These are phyloP conservation scores for Yarrowia sp. DNA, from an alignment of 805 yeast species.

Conservation along the genomic window DNA sequence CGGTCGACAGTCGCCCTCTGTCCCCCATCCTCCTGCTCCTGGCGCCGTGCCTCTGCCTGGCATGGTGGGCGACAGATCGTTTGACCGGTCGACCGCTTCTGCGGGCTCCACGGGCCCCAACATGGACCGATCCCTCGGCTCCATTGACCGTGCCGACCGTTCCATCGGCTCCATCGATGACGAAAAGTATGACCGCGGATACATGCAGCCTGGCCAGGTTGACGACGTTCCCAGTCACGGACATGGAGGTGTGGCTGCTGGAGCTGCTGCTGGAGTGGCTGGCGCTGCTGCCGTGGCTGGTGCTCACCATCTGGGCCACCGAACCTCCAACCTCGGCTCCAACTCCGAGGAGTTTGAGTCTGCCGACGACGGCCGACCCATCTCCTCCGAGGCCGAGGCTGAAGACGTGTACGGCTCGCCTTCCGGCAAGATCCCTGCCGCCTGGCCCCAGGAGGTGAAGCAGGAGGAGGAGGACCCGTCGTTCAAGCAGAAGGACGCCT, in stretches of 20 bases:
- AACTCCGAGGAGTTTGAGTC: constrained; percentile 34
- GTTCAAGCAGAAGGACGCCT: neutral
- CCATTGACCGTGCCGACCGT: neutral
- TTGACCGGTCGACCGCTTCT: constrained; percentile 7
- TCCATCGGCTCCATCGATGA: constrained; percentile 29
- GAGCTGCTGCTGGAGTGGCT: constrained; percentile 39
- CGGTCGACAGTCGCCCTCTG: constrained; percentile 9
- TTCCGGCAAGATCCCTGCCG: constrained; percentile 21
- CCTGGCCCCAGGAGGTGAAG: constrained; percentile 15
- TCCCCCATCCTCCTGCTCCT: constrained; percentile 29
- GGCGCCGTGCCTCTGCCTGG: constrained; percentile 27
- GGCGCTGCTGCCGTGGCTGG: constrained; percentile 36
- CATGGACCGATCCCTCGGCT: constrained; percentile 7
- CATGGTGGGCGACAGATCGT: constrained; percentile 12
- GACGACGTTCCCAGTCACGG: neutral
- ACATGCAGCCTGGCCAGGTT: constrained; percentile 16
- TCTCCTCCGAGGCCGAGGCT: neutral
- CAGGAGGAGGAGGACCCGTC: neutral
- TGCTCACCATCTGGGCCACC: constrained; percentile 17
- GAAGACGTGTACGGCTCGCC: constrained; percentile 6
- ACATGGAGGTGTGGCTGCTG: constrained; percentile 1
- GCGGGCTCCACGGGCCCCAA: neutral
- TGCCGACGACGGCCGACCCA: constrained; percentile 27
- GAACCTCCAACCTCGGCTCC: constrained; percentile 32
- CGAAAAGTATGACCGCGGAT: constrained; percentile 17